Percentiles rank a stretch among this genome's conserved stretches.
Evolutionary conservation across 73 alveolate species (phyloP).

Genomic region (Paramecium bursaria): DNA sequence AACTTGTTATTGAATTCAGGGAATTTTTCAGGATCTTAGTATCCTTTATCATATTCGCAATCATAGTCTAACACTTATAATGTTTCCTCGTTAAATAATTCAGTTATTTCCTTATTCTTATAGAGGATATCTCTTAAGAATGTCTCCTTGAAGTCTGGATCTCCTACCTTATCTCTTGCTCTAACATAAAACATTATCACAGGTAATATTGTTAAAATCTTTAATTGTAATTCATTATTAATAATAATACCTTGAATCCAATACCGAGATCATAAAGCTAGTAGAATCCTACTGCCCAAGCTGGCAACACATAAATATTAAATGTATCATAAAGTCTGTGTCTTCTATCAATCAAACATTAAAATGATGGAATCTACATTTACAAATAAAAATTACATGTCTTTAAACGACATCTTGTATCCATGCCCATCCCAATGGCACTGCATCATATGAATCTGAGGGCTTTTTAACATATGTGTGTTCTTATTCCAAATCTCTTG

Average conservation of each 20-base stretch:
- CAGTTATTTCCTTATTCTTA: slow-evolving; percentile 78
- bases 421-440: slow-evolving; percentile 68
- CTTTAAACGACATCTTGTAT: slow-evolving; percentile 64
- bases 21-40: slow-evolving; percentile 81
- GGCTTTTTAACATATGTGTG: slow-evolving; percentile 70
- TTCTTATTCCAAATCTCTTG: slow-evolving; percentile 67
- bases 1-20: slow-evolving; percentile 83
- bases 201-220: slow-evolving; percentile 67
- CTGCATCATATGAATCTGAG: slow-evolving; percentile 61
- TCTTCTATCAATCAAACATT: slow-evolving; percentile 66
- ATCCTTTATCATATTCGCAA: slow-evolving; percentile 83
- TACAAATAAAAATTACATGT: slow-evolving; percentile 13
- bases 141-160: slow-evolving; percentile 72
- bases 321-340: slow-evolving; percentile 71
- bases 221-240: slow-evolving; percentile 12
- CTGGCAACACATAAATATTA: slow-evolving; percentile 67
- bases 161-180: slow-evolving; percentile 70
- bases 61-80: slow-evolving; percentile 86
- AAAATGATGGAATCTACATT: slow-evolving; percentile 47
- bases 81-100: slow-evolving; percentile 82
- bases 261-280: slow-evolving; percentile 55
- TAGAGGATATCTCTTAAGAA: slow-evolving; percentile 79
- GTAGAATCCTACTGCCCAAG: slow-evolving; percentile 57
- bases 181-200: slow-evolving; percentile 63
- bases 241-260: slow-evolving; percentile 62